Conservation (phyloP, 1,284 basidiomycete genomes). For the Schizophyllum amplum region DNA sequence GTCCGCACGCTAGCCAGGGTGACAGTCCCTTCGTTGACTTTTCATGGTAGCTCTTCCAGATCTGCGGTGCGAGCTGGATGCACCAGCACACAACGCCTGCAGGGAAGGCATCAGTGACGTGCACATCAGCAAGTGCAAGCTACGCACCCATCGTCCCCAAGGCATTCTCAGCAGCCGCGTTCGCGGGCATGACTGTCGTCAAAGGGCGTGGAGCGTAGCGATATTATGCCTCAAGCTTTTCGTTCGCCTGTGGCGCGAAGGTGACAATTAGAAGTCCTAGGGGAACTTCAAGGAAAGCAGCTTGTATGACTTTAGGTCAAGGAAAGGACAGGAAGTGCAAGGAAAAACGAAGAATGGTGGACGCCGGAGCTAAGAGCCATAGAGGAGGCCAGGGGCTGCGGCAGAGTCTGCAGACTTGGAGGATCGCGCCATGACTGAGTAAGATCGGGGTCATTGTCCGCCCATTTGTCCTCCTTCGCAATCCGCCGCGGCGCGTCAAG, state of each 20-base stretch:
- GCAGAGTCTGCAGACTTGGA: background rate
- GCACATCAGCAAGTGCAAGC: conserved; percentile 9
- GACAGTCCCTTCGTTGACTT: conserved; percentile 73
- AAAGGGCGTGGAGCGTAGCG: too few relatives aligned
- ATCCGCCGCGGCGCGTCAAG: background rate
- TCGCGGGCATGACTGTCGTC: conserved; percentile 11
- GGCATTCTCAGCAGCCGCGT: conserved; percentile 43
- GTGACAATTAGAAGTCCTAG: too few relatives aligned
- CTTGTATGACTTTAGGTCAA: background rate
- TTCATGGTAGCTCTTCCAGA: conserved; percentile 66
- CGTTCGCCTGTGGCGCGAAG: too few relatives aligned
- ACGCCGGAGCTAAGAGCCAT: background rate
- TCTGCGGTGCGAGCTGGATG: conserved; percentile 66
- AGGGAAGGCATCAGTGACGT: background rate
- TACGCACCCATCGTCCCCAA: conserved; percentile 48
- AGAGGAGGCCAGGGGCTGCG: background rate
- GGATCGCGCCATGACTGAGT: background rate
- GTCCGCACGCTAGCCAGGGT: conserved; percentile 60
- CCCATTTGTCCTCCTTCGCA: background rate
- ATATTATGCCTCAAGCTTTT: too few relatives aligned
- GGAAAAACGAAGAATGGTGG: background rate
- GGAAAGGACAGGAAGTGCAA: background rate
- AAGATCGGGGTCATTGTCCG: background rate
- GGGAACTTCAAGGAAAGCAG: too few relatives aligned
- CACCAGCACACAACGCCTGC: conserved; percentile 64